phyloP scores from a whole-genome alignment of 176 grass and related monocot genomes.

The Musa troglodytarum region DNA sequence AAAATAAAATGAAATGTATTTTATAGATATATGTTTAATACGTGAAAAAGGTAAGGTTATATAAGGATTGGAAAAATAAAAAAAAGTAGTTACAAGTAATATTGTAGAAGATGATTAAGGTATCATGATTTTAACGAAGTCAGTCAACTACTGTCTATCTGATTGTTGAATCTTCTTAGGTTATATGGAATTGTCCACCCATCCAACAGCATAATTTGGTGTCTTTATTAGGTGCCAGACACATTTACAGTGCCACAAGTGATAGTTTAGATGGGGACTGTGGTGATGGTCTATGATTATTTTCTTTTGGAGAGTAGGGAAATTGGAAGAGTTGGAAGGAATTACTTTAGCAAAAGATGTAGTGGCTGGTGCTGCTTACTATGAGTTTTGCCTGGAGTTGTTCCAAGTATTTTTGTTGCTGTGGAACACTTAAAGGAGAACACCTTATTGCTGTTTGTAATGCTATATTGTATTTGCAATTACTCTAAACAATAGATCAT shows the following conservation, averaged over 20 bases:
- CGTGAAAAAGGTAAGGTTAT: no score
- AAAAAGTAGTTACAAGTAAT: no score
- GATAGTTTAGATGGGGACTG: background rate
- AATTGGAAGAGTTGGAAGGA: background rate
- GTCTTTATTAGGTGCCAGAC: background rate
- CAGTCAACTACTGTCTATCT: no score
- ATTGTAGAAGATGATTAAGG: no score
- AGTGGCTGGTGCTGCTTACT: background rate
- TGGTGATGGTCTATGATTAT: background rate
- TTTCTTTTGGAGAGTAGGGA: background rate
- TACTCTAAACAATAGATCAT: background rate
- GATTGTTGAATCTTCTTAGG: no score
- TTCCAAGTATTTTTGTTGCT: background rate
- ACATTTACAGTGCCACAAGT: no score
- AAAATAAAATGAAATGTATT: no score
- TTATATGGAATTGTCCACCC: no score
- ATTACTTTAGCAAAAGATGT: background rate
- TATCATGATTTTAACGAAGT: no score
- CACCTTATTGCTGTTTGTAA: background rate
- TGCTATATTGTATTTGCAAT: background rate
- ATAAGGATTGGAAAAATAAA: no score
- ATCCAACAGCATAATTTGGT: background rate
- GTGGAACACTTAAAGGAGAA: background rate
- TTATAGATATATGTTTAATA: no score
- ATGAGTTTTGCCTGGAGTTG: background rate